phyloP scores from a whole-genome alignment of 2,329 filamentous ascomycete species.

The Trichoderma polysporum region DNA sequence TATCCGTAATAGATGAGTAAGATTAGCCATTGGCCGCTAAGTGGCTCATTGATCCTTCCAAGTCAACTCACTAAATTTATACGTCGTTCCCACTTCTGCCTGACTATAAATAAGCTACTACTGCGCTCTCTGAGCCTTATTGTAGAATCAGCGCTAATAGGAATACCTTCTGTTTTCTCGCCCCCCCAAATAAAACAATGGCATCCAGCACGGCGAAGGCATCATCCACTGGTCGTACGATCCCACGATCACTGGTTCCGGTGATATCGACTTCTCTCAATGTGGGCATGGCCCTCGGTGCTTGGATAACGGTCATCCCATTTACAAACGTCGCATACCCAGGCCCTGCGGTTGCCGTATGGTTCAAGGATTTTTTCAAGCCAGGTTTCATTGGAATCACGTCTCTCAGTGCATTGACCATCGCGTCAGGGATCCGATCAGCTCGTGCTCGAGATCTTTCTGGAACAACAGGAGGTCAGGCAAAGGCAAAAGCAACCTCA shows the following conservation, averaged over 20 bases:
- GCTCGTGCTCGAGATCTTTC: background rate
- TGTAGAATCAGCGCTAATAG: background rate
- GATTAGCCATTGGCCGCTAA: background rate
- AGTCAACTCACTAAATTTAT: background rate
- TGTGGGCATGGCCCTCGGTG: constrained; percentile 22
- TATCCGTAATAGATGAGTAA: background rate
- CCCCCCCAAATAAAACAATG: background rate
- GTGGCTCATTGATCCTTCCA: background rate
- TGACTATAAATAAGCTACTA: background rate
- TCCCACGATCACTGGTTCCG: constrained; percentile 3
- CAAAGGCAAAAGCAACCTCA: constrained; percentile 3
- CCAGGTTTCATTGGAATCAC: constrained; percentile 23
- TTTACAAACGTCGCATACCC: constrained; percentile 20
- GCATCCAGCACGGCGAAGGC: background rate
- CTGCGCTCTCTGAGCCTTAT: no score
- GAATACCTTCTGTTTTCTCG: background rate
- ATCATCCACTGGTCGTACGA: background rate
- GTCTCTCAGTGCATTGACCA: constrained; percentile 19
- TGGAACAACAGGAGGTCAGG: background rate
- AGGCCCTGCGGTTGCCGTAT: constrained; percentile 21
- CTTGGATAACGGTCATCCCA: constrained; percentile 21
- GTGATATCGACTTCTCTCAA: constrained; percentile 15
- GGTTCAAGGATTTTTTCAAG: constrained; percentile 24
- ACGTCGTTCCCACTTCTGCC: background rate
- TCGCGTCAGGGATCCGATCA: constrained; percentile 13